These are phyloP conservation scores for Xylariaceae sp. DNA, from an alignment of 2,329 filamentous ascomycete species.

Conservation along the genomic window DNA sequence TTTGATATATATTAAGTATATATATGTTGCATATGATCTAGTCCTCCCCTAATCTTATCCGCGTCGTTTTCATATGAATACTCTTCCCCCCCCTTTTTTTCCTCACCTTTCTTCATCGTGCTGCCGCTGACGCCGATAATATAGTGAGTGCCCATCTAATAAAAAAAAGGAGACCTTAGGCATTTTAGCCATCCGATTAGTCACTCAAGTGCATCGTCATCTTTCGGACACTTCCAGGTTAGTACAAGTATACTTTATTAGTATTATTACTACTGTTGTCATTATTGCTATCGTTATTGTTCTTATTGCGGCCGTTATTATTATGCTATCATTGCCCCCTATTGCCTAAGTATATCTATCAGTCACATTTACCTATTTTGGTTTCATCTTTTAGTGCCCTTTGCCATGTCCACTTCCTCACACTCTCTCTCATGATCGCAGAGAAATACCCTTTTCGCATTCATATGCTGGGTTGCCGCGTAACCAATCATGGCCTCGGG, in stretches of 20 bases:
- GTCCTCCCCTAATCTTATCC: too few relatives aligned
- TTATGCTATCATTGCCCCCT: not conserved
- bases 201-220: conserved; percentile 25
- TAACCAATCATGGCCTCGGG: not conserved
- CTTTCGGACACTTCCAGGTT: conserved; percentile 26
- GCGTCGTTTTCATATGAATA: too few relatives aligned
- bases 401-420: not conserved
- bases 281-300: too few relatives aligned
- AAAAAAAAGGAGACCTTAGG: not conserved
- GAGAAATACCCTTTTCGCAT: not conserved
- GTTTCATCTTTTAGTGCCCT: not conserved
- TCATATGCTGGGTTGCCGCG: not conserved
- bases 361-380: not conserved
- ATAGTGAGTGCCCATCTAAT: not conserved
- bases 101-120: not conserved
- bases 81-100: not conserved
- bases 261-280: conserved; percentile 13
- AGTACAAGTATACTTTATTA: conserved; percentile 20
- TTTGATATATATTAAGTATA: too few relatives aligned
- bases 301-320: too few relatives aligned
- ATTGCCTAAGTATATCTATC: not conserved
- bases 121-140: not conserved
- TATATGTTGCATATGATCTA: too few relatives aligned
- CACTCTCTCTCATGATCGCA: not conserved
- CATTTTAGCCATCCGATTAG: conserved; percentile 22